Evolutionary conservation across 2,329 filamentous ascomycete genomes (phyloP).

Genomic region (Elsinoe necatrix): DNA sequence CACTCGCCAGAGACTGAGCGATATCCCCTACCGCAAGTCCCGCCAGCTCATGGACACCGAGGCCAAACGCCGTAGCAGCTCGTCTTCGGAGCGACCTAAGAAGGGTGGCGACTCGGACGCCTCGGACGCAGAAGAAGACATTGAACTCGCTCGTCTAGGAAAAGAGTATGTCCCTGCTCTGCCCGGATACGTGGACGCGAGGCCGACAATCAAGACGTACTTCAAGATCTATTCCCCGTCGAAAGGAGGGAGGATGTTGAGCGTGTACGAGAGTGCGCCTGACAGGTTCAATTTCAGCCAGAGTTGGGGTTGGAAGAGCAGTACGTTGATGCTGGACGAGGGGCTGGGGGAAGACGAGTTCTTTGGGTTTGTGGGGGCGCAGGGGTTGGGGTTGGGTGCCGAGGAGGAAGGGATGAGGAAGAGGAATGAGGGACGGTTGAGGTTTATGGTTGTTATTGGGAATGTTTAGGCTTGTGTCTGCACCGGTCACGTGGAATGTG

Average conservation of each 20-base stretch:
- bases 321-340: slow-evolving; percentile 49
- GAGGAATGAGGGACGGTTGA: slow-evolving; percentile 39
- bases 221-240: slow-evolving; percentile 55
- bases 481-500: too few relatives aligned
- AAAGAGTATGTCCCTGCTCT: slow-evolving; percentile 36
- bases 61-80: slow-evolving; percentile 6
- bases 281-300: slow-evolving; percentile 53
- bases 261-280: slow-evolving; percentile 51
- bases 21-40: slow-evolving; percentile 22
- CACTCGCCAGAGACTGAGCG: slow-evolving; percentile 18
- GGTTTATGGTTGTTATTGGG: slow-evolving; percentile 54
- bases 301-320: slow-evolving; percentile 55
- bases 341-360: slow-evolving; percentile 28
- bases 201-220: slow-evolving; percentile 52
- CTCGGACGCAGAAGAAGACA: slow-evolving; percentile 18
- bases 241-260: slow-evolving; percentile 50
- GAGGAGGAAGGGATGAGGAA: slow-evolving; percentile 20
- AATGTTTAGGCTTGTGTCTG: slow-evolving; percentile 33
- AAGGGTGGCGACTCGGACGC: slow-evolving; percentile 16
- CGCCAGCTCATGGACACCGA: slow-evolving; percentile 22
- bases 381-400: slow-evolving; percentile 24
- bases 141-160: slow-evolving; percentile 20
- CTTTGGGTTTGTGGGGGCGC: slow-evolving; percentile 17
- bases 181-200: slow-evolving; percentile 46
- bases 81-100: slow-evolving; percentile 17